Evolutionary conservation across 2,329 filamentous ascomycete genomes (phyloP).

Genomic region (Alternaria burnsii): DNA sequence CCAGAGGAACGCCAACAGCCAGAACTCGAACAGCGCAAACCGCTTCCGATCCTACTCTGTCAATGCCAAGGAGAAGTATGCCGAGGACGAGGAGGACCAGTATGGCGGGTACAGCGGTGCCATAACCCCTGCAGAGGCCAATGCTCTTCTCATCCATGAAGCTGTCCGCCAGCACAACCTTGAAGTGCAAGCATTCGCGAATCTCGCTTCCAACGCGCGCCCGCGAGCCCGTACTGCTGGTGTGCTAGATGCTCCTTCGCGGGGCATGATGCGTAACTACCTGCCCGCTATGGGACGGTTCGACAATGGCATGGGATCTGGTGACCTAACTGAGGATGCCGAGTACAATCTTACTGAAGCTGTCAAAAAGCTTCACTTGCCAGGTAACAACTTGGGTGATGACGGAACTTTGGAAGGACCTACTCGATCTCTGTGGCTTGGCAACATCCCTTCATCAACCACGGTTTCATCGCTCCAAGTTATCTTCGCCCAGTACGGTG

Average conservation of each 20-base stretch:
- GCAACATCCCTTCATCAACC: conserved; percentile 95
- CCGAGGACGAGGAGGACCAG: conserved; percentile 84
- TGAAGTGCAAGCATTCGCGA: conserved; percentile 90
- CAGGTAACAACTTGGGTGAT: conserved; percentile 70
- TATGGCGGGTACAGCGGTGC: conserved; percentile 68
- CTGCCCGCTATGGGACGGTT: conserved; percentile 64
- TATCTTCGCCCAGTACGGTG: conserved; percentile 93
- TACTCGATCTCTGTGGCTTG: conserved; percentile 94
- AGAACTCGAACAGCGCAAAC: conserved; percentile 74
- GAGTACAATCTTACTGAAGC: conserved; percentile 84
- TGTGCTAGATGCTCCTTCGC: conserved; percentile 80
- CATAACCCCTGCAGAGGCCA: conserved; percentile 67
- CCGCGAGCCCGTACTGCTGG: conserved; percentile 92
- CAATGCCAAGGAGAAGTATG: conserved; percentile 98
- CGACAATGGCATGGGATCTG: conserved; percentile 76
- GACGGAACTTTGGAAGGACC: conserved; percentile 86
- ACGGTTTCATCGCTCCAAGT: conserved; percentile 93
- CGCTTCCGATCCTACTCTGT: conserved; percentile 97
- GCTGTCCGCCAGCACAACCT: conserved; percentile 90
- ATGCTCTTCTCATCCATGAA: conserved; percentile 69
- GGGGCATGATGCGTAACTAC: conserved; percentile 72
- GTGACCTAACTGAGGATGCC: conserved; percentile 79
- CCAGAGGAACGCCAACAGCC: conserved; percentile 63
- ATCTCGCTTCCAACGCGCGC: conserved; percentile 79
- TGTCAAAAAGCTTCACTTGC: conserved; percentile 74